Conservation (phyloP, 2,329 filamentous ascomycete genomes). For the Myriangium duriaei region DNA sequence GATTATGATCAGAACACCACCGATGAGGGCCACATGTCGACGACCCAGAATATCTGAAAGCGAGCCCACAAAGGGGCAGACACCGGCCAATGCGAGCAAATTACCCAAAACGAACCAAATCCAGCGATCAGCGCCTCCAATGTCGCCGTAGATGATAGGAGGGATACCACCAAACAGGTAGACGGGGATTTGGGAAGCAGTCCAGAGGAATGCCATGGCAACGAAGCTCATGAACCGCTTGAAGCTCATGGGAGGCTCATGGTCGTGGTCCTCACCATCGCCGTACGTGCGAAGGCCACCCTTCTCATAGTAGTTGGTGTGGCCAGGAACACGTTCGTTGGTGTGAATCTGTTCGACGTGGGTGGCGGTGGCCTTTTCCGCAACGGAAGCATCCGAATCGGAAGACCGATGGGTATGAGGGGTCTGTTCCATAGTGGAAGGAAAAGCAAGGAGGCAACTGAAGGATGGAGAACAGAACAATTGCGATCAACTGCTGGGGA, state of each 20-base stretch:
- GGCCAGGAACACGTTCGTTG: slow-evolving; percentile 24
- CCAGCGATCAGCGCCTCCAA: slow-evolving; percentile 49
- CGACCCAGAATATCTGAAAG: slow-evolving; percentile 53
- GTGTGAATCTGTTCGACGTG: slow-evolving; percentile 26
- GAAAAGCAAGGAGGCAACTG: not conserved
- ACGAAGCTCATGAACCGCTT: slow-evolving; percentile 41
- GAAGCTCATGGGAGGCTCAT: slow-evolving; percentile 31
- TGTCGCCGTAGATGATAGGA: slow-evolving; percentile 44
- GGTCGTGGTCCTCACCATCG: slow-evolving; percentile 35
- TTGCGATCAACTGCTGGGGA: no score
- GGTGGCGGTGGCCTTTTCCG: slow-evolving; percentile 8
- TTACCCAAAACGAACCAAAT: slow-evolving; percentile 43
- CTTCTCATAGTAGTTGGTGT: slow-evolving; percentile 36
- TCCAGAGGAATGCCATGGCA: slow-evolving; percentile 50
- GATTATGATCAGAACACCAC: slow-evolving; percentile 41
- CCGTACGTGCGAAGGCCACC: slow-evolving; percentile 33
- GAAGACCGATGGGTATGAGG: not conserved
- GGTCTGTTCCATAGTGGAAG: not conserved
- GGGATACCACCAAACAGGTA: slow-evolving; percentile 32
- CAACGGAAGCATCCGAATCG: slow-evolving; percentile 3
- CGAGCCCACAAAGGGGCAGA: slow-evolving; percentile 54
- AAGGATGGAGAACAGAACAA: no score
- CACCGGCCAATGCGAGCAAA: slow-evolving; percentile 43
- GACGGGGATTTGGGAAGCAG: slow-evolving; percentile 47
- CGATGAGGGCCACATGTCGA: slow-evolving; percentile 45